These are phyloP conservation scores for Oxalis stricta DNA, from an alignment of 441 rosid genomes.

Conservation along the genomic window DNA sequence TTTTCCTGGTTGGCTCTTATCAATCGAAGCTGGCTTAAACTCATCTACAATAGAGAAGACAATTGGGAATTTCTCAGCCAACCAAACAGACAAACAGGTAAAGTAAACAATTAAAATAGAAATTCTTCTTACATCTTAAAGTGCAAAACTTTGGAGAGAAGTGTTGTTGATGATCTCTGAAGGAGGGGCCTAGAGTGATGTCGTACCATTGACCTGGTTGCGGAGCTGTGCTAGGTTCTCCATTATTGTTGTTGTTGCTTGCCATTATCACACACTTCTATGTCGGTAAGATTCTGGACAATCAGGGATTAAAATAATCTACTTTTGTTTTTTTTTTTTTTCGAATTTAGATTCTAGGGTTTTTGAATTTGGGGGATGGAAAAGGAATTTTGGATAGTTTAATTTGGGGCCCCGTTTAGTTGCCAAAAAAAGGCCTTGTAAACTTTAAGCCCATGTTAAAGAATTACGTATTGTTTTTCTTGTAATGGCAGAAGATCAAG, in stretches of 20 bases:
- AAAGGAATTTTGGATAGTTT: no score
- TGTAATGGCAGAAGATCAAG: no score
- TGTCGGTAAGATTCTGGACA: not conserved
- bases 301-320: not conserved
- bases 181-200: conserved; percentile 32
- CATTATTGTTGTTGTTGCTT: conserved; percentile 14
- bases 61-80: conserved; percentile 9
- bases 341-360: conserved; percentile 26
- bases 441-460: no score
- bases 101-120: no score
- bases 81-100: no score
- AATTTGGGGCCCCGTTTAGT: no score
- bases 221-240: conserved; percentile 42
- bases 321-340: no score
- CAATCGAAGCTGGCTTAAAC: conserved; percentile 48
- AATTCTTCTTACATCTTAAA: conserved; percentile 34
- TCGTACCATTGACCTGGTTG: conserved; percentile 36
- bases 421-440: no score
- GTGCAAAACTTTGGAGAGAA: conserved; percentile 31
- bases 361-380: conserved; percentile 2
- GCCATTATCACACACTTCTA: conserved; percentile 11
- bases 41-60: conserved; percentile 24
- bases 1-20: conserved; percentile 29
- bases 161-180: conserved; percentile 15
- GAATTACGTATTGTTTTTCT: no score